Evolutionary conservation across 768 basidiomycete genomes (phyloP).

Genomic region (Sarcodon sp.): DNA sequence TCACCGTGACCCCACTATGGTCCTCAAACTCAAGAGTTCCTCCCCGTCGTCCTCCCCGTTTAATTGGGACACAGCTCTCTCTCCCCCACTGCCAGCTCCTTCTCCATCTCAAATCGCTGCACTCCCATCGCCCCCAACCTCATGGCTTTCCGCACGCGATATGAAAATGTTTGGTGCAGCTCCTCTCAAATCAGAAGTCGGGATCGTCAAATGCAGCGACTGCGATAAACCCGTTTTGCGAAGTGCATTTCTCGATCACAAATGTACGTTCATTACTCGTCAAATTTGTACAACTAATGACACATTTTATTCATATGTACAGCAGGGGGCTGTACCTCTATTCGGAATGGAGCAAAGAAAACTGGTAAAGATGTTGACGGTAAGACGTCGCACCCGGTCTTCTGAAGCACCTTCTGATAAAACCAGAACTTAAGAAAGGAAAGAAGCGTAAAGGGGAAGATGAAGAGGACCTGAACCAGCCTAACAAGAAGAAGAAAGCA

Average conservation of each 20-base stretch:
- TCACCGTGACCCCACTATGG: constrained; percentile 14
- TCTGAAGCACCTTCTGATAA: not conserved
- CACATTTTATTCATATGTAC: not conserved
- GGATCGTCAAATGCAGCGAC: constrained; percentile 60
- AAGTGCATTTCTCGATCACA: constrained; percentile 65
- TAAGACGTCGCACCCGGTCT: not conserved
- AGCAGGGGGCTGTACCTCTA: constrained; percentile 48
- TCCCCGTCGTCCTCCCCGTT: constrained; percentile 41
- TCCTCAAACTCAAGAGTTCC: constrained; percentile 27
- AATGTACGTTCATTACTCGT: constrained; percentile 32
- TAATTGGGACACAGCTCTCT: constrained; percentile 36
- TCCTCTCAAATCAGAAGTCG: constrained; percentile 59
- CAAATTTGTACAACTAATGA: not conserved
- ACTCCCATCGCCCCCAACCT: constrained; percentile 62
- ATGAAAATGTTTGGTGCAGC: constrained; percentile 81
- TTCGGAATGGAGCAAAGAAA: constrained; percentile 43
- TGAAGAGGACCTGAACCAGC: constrained; percentile 51
- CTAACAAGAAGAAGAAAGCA: constrained; percentile 73
- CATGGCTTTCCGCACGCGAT: constrained; percentile 76
- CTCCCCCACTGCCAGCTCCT: constrained; percentile 13
- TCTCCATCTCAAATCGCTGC: constrained; percentile 21
- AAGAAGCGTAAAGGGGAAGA: constrained; percentile 81
- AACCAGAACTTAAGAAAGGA: constrained; percentile 26
- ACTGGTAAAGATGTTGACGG: constrained; percentile 38
- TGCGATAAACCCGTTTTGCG: constrained; percentile 75